A percentile compares a stretch with the other conserved stretches of the same genome.
phyloP scores from a whole-genome alignment of 345 rosid species.

The Populus deltoides region DNA sequence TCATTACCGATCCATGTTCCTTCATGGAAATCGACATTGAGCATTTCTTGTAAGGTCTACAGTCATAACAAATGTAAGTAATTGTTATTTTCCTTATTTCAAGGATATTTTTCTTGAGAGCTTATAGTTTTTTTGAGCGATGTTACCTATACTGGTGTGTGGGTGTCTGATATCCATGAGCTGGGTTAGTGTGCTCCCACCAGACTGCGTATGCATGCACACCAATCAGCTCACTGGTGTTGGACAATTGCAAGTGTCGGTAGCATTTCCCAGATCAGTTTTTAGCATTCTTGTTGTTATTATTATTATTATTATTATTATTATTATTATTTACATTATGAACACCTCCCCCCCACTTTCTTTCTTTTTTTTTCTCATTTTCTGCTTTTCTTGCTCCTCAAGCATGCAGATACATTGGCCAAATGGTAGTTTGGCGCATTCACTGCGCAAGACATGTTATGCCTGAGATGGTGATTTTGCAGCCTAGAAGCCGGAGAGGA shows the following conservation, averaged over 20 bases:
- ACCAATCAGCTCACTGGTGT: background rate
- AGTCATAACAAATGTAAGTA: background rate
- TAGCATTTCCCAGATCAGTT: too few species aligned
- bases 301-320: too few species aligned
- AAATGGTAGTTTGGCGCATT: background rate
- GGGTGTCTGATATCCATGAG: background rate
- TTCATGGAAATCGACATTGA: constrained; percentile 65
- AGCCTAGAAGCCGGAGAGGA: background rate
- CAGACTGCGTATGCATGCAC: background rate
- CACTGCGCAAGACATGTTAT: background rate
- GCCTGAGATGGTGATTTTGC: background rate
- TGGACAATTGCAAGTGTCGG: background rate
- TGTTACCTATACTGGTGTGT: background rate
- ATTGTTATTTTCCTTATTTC: background rate
- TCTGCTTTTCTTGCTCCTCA: too few species aligned
- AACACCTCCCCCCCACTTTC: too few species aligned
- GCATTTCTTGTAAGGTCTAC: constrained; percentile 16
- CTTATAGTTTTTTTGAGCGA: background rate
- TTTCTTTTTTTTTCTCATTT: too few species aligned
- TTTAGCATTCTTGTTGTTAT: too few species aligned
- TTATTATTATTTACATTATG: too few species aligned
- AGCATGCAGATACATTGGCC: background rate
- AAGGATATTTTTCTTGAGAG: background rate
- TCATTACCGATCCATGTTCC: constrained; percentile 76
- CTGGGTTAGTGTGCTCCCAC: background rate